Conservation (phyloP, 345 rosid genomes). For the Hibiscus syriacus region DNA sequence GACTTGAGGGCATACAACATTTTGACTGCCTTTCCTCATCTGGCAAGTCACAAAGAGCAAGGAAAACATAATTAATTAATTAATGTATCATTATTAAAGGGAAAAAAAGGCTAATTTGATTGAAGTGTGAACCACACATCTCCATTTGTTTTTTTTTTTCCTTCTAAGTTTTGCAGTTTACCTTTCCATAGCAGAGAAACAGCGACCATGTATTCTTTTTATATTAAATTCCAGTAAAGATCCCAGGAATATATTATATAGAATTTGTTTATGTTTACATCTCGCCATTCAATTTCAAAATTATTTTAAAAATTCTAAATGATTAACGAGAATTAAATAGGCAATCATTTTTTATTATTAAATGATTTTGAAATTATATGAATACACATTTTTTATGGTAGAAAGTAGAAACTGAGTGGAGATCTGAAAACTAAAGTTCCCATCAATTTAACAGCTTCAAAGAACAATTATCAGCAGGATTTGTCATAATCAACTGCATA, state of each 20-base stretch:
- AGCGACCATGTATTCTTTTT: slow-evolving; percentile 12
- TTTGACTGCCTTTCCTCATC: slow-evolving; percentile 64
- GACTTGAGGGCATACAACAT: slow-evolving; percentile 69
- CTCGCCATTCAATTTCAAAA: no score
- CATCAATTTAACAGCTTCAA: not conserved
- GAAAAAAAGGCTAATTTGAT: not conserved
- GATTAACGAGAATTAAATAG: no score
- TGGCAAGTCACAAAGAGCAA: slow-evolving; percentile 35
- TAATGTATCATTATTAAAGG: not conserved
- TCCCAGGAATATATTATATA: no score
- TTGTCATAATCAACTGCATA: not conserved
- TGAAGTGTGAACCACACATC: slow-evolving; percentile 13
- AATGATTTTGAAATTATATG: no score
- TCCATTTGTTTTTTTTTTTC: slow-evolving; percentile 18
- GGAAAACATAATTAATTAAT: slow-evolving; percentile 24
- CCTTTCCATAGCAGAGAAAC: slow-evolving; percentile 13
- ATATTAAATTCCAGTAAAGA: not conserved
- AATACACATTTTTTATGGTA: not conserved
- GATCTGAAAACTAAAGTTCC: not conserved
- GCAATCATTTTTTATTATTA: no score
- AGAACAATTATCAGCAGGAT: not conserved
- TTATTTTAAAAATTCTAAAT: no score
- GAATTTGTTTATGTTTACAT: no score
- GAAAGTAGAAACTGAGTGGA: not conserved
- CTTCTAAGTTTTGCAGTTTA: slow-evolving; percentile 29